phyloP scores from a whole-genome alignment of 139 green algal species.

The Coccomyxa sp. region DNA sequence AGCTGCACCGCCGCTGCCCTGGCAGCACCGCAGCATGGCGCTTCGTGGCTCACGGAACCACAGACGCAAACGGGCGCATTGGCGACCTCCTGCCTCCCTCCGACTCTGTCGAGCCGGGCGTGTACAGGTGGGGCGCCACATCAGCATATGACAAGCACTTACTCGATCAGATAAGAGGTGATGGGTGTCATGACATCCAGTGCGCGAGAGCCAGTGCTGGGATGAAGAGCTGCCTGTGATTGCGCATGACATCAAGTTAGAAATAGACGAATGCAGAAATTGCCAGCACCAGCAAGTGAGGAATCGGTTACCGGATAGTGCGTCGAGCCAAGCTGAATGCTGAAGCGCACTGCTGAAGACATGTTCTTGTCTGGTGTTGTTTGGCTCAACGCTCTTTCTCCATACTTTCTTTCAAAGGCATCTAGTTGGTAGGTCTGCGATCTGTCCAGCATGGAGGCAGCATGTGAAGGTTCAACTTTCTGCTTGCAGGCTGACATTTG shows the following conservation, averaged over 20 bases:
- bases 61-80: constrained; percentile 72
- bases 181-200: too few relatives aligned
- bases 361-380: too few relatives aligned
- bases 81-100: background rate
- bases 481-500: constrained; percentile 61
- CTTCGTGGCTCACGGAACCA: constrained; percentile 40
- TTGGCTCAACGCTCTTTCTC: too few relatives aligned
- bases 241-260: too few relatives aligned
- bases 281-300: background rate
- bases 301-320: background rate
- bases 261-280: too few relatives aligned
- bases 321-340: background rate
- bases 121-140: background rate
- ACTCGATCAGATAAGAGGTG: too few relatives aligned
- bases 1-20: constrained; percentile 38
- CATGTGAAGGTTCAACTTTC: background rate
- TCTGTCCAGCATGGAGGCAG: background rate
- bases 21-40: constrained; percentile 33
- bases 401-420: too few relatives aligned
- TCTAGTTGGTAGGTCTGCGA: too few relatives aligned
- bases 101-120: background rate
- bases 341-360: background rate
- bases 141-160: too few relatives aligned
- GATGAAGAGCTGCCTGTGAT: too few relatives aligned
- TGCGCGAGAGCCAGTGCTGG: too few relatives aligned